These are phyloP conservation scores for Suillus spraguei DNA, from an alignment of 768 basidiomycete species.

Conservation along the genomic window DNA sequence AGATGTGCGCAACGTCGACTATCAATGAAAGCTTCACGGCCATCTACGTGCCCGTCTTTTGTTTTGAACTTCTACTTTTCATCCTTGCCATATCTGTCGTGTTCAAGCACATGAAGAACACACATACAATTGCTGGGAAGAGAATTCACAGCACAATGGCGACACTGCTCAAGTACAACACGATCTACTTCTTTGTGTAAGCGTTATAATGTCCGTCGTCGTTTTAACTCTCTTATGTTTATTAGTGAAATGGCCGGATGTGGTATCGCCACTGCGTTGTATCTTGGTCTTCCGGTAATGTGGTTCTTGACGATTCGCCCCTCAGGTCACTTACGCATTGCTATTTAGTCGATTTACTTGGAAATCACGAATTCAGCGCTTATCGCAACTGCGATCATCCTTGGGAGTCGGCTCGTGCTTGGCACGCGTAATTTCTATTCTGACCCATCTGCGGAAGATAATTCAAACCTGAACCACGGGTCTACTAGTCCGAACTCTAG, in stretches of 20 bases:
- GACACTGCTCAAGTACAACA: slow-evolving; percentile 9
- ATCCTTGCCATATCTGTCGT: slow-evolving; percentile 9
- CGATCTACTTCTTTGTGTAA: slow-evolving; percentile 16
- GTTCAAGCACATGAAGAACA: slow-evolving; percentile 13
- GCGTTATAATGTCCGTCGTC: neutral
- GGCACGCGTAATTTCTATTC: slow-evolving; percentile 14
- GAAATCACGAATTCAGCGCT: slow-evolving; percentile 13
- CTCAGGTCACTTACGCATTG: slow-evolving; percentile 1
- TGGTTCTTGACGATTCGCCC: neutral
- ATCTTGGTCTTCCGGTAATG: slow-evolving; percentile 15
- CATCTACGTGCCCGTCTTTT: slow-evolving; percentile 12
- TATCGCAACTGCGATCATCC: slow-evolving; percentile 8
- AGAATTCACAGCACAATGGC: slow-evolving; percentile 11
- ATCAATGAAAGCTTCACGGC: slow-evolving; percentile 9
- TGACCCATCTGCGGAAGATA: slow-evolving; percentile 2
- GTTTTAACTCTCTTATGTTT: neutral
- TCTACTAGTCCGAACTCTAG: neutral
- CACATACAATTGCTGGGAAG: slow-evolving; percentile 2
- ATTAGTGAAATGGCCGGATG: slow-evolving; percentile 10
- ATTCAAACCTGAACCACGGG: neutral
- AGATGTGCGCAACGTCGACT: slow-evolving; percentile 12
- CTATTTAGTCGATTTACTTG: slow-evolving; percentile 8
- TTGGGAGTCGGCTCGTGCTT: slow-evolving; percentile 13
- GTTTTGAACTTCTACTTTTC: slow-evolving; percentile 14
- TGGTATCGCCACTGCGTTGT: slow-evolving; percentile 11